phyloP scores from a whole-genome alignment of 2,329 filamentous ascomycete genomes.

The Atkinsonella hypoxylon region DNA sequence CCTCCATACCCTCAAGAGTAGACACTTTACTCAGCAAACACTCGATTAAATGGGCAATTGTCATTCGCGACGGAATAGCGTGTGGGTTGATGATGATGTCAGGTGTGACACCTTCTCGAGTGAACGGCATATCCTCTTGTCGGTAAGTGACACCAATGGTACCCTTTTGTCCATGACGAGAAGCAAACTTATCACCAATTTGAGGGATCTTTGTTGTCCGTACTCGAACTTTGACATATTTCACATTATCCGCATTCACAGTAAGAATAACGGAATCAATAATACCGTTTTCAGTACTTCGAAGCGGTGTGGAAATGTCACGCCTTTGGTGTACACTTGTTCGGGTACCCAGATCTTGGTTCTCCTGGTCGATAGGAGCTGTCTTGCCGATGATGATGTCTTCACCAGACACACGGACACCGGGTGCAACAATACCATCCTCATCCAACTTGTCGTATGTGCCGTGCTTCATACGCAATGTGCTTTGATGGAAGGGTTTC shows the following conservation, averaged over 20 bases:
- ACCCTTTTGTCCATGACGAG: conserved; percentile 97
- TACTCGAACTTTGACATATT: conserved; percentile 95
- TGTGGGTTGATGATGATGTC: conserved; percentile 99
- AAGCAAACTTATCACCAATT: conserved; percentile 98
- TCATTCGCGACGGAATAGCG: conserved; percentile 99
- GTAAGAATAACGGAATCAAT: conserved; percentile 89
- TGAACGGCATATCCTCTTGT: conserved; percentile 98
- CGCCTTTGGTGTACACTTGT: conserved; percentile 85
- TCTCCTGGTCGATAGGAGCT: conserved; percentile 83
- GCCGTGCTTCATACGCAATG: conserved; percentile 82
- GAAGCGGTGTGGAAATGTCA: conserved; percentile 87
- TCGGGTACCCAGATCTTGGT: conserved; percentile 84
- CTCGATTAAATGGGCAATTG: conserved; percentile 99
- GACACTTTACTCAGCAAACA: conserved; percentile 95
- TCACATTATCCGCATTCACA: conserved; percentile 85
- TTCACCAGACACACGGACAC: conserved; percentile 88
- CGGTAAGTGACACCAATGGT: conserved; percentile 98
- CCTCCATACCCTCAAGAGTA: conserved; percentile 85
- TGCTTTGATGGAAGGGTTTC: conserved; percentile 82
- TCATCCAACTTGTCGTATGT: conserved; percentile 97
- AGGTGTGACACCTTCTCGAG: conserved; percentile 76
- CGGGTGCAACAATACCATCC: conserved; percentile 87
- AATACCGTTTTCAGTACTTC: conserved; percentile 94
- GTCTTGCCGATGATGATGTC: conserved; percentile 99
- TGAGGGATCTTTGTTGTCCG: conserved; percentile 96